Percentiles rank a stretch among this genome's conserved stretches.
These are phyloP conservation scores for Dillenia suffruticosa DNA, from an alignment of 164 flowering plant species.

Conservation along the genomic window DNA sequence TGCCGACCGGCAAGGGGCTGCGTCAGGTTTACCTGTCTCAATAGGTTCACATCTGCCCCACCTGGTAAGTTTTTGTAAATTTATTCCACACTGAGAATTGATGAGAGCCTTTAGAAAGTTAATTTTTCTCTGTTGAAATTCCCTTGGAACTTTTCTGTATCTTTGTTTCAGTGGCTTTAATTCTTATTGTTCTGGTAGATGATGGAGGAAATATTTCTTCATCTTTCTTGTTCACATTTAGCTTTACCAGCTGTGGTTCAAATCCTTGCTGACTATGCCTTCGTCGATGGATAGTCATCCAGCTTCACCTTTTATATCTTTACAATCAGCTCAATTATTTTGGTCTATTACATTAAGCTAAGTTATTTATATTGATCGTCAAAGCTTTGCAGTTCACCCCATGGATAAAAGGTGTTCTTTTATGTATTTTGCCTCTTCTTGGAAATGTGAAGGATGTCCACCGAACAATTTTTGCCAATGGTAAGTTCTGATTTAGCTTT, in stretches of 20 bases:
- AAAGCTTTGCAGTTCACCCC: constrained; percentile 89
- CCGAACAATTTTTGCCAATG: constrained; percentile 84
- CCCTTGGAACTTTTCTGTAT: no score
- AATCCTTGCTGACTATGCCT: constrained; percentile 47
- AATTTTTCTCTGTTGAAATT: no score
- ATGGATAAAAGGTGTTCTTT: constrained; percentile 76
- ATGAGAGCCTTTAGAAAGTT: no score
- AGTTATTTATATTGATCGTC: constrained; percentile 13
- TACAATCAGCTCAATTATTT: not conserved
- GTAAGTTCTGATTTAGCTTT: constrained; percentile 22
- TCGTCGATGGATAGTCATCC: constrained; percentile 20
- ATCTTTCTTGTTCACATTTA: no score
- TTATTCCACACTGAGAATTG: no score
- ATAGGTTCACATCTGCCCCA: no score
- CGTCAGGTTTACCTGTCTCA: no score
- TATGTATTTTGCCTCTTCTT: constrained; percentile 85
- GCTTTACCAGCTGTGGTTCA: constrained; percentile 89
- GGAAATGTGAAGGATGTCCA: constrained; percentile 86
- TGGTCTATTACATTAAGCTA: constrained; percentile 13
- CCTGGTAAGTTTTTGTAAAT: no score
- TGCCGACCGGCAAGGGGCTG: no score
- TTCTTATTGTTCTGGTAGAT: no score
- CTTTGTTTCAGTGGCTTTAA: no score
- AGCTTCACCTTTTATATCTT: constrained; percentile 10
- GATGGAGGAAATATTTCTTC: no score